These are phyloP conservation scores for Harringtonia aguacate DNA, from an alignment of 2,329 filamentous ascomycete species.

Conservation along the genomic window DNA sequence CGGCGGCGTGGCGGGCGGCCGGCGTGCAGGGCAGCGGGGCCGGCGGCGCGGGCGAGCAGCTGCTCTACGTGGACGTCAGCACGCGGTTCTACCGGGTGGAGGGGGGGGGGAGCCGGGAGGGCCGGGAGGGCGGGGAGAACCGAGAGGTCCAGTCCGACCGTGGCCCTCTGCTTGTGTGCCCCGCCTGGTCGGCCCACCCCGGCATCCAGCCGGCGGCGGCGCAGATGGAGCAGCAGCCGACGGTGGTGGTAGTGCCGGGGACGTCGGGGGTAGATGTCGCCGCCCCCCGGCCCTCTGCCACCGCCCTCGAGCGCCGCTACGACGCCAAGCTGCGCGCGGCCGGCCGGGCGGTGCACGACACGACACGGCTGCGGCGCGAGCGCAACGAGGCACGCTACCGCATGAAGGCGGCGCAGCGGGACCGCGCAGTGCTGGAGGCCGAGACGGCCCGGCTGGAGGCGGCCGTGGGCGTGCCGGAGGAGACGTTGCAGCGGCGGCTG, in stretches of 20 bases:
- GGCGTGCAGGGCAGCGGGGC: constrained; percentile 24
- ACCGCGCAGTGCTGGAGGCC: too few species aligned
- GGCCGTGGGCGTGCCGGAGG: too few species aligned
- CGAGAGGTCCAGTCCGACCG: not conserved
- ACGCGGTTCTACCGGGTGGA: constrained; percentile 39
- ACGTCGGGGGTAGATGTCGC: constrained; percentile 11
- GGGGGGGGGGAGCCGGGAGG: constrained; percentile 22
- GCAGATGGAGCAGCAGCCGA: constrained; percentile 34
- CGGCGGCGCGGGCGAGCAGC: constrained; percentile 15
- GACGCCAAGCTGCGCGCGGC: constrained; percentile 6
- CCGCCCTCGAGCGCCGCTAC: constrained; percentile 20
- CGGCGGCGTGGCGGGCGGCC: constrained; percentile 19
- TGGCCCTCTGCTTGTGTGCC: constrained; percentile 42
- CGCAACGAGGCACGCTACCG: not conserved
- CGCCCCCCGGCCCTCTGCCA: constrained; percentile 15
- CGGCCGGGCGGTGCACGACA: constrained; percentile 4
- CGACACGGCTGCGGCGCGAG: not conserved
- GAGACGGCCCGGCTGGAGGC: not conserved
- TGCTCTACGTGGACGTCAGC: constrained; percentile 35
- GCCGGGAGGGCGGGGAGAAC: too few species aligned
- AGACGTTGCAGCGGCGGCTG: too few species aligned
- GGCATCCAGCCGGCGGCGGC: constrained; percentile 28
- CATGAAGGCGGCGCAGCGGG: not conserved
- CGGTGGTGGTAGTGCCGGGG: constrained; percentile 17
- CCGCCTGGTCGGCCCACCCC: constrained; percentile 36